Conservation (phyloP, 768 basidiomycete species). For the Boletus subcaerulescens region DNA sequence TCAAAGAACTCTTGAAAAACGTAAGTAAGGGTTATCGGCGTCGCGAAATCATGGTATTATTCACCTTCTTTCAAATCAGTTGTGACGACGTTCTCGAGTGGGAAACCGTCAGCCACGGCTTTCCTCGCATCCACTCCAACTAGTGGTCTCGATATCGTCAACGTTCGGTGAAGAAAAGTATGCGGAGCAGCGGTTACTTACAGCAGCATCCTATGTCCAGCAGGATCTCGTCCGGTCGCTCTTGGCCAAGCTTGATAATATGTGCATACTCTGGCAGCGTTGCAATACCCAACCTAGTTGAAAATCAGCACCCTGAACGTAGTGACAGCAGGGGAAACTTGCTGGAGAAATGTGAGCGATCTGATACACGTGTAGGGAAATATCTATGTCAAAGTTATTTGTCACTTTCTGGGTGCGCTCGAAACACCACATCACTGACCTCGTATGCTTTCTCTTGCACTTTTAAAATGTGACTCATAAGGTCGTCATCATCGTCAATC, state of each 20-base stretch:
- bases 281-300: slow-evolving; percentile 11
- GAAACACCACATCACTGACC: slow-evolving; percentile 9
- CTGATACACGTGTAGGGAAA: slow-evolving; percentile 30
- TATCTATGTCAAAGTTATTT: slow-evolving; percentile 11
- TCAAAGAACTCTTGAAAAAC: slow-evolving; percentile 49
- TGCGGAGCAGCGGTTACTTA: slow-evolving; percentile 19
- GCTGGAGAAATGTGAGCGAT: slow-evolving; percentile 24
- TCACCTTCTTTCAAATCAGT: slow-evolving; percentile 39
- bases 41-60: not conserved
- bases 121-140: slow-evolving; percentile 38
- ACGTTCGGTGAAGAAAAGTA: not conserved
- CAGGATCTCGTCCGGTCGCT: slow-evolving; percentile 36
- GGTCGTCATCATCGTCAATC: slow-evolving; percentile 26
- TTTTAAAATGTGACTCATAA: slow-evolving; percentile 30
- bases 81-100: slow-evolving; percentile 37
- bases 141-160: not conserved
- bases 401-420: not conserved
- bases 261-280: slow-evolving; percentile 17
- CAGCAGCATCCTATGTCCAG: slow-evolving; percentile 48
- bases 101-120: slow-evolving; percentile 42
- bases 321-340: not conserved
- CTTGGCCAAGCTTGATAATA: slow-evolving; percentile 36
- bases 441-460: slow-evolving; percentile 32
- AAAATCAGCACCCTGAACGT: not conserved
- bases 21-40: not conserved